A percentile compares a stretch with the other conserved stretches of the same genome.
Evolutionary conservation across 352 stramenopile species (phyloP).

Genomic region (Phytophthora capsici): DNA sequence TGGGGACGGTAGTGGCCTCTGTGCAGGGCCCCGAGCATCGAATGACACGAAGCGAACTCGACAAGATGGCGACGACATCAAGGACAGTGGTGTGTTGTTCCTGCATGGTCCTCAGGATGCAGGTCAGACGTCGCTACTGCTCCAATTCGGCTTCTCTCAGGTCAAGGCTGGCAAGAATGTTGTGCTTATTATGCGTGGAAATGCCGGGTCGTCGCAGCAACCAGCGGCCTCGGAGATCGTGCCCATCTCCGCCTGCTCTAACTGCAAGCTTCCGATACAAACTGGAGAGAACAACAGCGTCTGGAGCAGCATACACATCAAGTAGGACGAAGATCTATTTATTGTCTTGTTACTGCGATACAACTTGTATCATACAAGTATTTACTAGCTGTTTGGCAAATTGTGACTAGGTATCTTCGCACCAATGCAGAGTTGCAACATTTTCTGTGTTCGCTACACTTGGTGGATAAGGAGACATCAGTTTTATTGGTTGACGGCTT

Average conservation of each 20-base stretch:
- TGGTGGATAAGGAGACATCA: conserved; percentile 49
- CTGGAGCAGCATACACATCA: conserved; percentile 70
- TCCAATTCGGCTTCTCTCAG: conserved; percentile 71
- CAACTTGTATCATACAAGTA: no score
- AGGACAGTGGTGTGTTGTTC: conserved; percentile 43
- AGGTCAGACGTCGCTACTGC: conserved; percentile 66
- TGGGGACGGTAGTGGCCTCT: conserved; percentile 38
- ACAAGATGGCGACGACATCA: neutral
- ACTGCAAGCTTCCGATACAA: conserved; percentile 48
- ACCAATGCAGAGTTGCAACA: conserved; percentile 57
- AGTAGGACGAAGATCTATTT: conserved; percentile 30
- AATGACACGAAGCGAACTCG: conserved; percentile 17
- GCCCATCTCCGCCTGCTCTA: conserved; percentile 47
- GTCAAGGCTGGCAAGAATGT: conserved; percentile 48
- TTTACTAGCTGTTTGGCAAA: no score
- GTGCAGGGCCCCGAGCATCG: neutral
- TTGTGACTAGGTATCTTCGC: conserved; percentile 55
- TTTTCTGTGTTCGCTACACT: conserved; percentile 65
- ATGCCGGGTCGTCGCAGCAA: conserved; percentile 31
- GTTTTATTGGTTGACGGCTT: conserved; percentile 68
- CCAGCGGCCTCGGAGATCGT: conserved; percentile 34
- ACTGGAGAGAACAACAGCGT: conserved; percentile 53
- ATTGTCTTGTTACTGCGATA: no score
- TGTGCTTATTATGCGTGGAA: conserved; percentile 55
- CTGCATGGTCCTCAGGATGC: conserved; percentile 48